A percentile compares a stretch with the other conserved stretches of the same genome.
Evolutionary conservation across 305 asterid genomes (phyloP).

Genomic region (Fraxinus latifolia): DNA sequence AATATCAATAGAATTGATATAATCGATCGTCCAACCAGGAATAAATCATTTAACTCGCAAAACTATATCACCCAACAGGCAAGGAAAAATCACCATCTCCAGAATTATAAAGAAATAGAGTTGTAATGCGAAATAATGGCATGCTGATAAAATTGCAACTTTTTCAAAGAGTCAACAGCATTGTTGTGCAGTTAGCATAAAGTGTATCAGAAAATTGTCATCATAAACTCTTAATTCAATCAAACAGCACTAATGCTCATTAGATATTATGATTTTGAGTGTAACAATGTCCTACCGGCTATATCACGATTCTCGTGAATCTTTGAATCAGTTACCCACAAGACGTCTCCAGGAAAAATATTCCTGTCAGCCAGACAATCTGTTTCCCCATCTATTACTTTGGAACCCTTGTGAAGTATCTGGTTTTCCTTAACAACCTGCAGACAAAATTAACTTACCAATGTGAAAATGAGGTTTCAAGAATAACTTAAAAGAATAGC

Average conservation of each 20-base stretch:
- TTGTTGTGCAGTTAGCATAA: background rate
- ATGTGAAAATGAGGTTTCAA: background rate
- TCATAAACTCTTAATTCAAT: background rate
- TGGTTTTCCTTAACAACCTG: conserved; percentile 97
- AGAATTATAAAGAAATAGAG: background rate
- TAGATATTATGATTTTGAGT: conserved; percentile 6
- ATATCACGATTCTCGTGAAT: conserved; percentile 95
- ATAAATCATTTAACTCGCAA: background rate
- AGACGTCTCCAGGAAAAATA: conserved; percentile 86
- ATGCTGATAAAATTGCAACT: background rate
- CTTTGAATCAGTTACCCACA: conserved; percentile 96
- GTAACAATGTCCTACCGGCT: conserved; percentile 62
- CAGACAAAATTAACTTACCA: conserved; percentile 15
- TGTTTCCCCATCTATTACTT: conserved; percentile 64
- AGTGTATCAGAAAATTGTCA: background rate
- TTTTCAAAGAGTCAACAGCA: background rate
- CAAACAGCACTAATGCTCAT: background rate
- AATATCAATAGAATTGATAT: background rate
- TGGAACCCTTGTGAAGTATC: conserved; percentile 86
- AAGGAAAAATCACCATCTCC: background rate
- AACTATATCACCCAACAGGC: conserved; percentile 1
- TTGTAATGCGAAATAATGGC: conserved; percentile 13
- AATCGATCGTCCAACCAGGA: background rate
- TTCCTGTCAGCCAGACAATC: conserved; percentile 75
- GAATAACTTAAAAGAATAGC: background rate